Evolutionary conservation across 2,329 filamentous ascomycete species (phyloP).

Genomic region (Gremmenia infestans): DNA sequence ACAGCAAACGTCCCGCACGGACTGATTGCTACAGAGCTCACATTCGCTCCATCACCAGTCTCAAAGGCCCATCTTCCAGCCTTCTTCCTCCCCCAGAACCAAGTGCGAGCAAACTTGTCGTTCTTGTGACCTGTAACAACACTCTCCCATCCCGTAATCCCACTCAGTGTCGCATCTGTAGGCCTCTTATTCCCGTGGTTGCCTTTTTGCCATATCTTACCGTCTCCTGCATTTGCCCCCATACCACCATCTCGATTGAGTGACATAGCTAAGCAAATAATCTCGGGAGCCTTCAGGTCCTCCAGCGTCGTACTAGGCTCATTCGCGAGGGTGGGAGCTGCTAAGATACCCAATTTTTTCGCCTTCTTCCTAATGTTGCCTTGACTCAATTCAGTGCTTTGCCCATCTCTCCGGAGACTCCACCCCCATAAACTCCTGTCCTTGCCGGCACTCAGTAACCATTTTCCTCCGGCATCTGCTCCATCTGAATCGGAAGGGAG

Average conservation of each 20-base stretch:
- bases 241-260: slow-evolving; percentile 94
- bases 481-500: slow-evolving; percentile 86
- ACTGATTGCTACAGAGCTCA: slow-evolving; percentile 82
- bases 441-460: slow-evolving; percentile 83
- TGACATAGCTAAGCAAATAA: slow-evolving; percentile 86
- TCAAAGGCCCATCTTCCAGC: slow-evolving; percentile 91
- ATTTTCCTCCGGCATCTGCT: slow-evolving; percentile 83
- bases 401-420: slow-evolving; percentile 89
- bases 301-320: slow-evolving; percentile 63
- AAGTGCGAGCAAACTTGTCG: slow-evolving; percentile 82
- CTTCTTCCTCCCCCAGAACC: slow-evolving; percentile 96
- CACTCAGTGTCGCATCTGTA: slow-evolving; percentile 66
- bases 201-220: slow-evolving; percentile 78
- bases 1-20: slow-evolving; percentile 91
- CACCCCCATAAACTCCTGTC: slow-evolving; percentile 95
- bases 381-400: slow-evolving; percentile 90
- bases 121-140: slow-evolving; percentile 87
- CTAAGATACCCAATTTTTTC: slow-evolving; percentile 75
- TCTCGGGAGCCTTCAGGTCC: slow-evolving; percentile 81
- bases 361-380: slow-evolving; percentile 83
- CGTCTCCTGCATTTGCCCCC: slow-evolving; percentile 72
- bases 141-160: slow-evolving; percentile 92
- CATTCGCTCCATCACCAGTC: slow-evolving; percentile 77
- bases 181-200: slow-evolving; percentile 52
- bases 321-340: slow-evolving; percentile 49